Percentiles rank a stretch among this genome's conserved stretches.
These are phyloP conservation scores for Kluyveromyces marxianus DNA, from an alignment of 1,139 yeast genomes.

Conservation along the genomic window DNA sequence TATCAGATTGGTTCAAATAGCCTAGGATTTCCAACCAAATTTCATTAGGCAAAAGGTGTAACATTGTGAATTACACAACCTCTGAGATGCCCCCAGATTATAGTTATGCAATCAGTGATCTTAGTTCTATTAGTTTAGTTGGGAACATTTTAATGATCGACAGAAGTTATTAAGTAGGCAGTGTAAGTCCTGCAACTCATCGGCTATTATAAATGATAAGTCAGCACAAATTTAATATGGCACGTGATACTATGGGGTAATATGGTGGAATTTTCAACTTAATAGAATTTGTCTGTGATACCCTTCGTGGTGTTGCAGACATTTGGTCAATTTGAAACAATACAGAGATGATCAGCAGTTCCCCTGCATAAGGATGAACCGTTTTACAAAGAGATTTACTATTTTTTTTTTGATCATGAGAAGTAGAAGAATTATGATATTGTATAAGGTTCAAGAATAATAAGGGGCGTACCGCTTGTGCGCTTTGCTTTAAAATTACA, in stretches of 20 bases:
- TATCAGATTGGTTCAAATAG: constrained; percentile 22
- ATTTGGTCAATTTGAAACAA: constrained; percentile 64
- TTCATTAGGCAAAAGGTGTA: constrained; percentile 23
- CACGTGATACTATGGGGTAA: too few species aligned
- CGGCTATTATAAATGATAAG: neutral
- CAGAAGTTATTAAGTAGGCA: neutral
- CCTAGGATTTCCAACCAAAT: constrained; percentile 15
- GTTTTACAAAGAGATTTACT: constrained; percentile 43
- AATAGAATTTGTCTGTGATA: constrained; percentile 5
- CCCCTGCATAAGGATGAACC: constrained; percentile 97
- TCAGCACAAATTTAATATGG: too few species aligned
- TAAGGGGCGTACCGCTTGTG: too few species aligned
- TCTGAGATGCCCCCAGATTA: neutral
- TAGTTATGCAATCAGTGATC: too few species aligned
- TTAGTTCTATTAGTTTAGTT: too few species aligned
- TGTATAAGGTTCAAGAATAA: neutral
- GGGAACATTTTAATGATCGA: too few species aligned
- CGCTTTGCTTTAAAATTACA: too few species aligned
- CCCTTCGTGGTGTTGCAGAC: constrained; percentile 31
- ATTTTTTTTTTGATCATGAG: constrained; percentile 6
- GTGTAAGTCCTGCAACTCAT: neutral
- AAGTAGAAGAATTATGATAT: neutral
- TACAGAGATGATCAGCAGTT: constrained; percentile 96
- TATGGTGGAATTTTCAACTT: neutral
- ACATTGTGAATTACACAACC: constrained; percentile 12